Evolutionary conservation across 768 basidiomycete genomes (phyloP).

Genomic region (Russula lepida): DNA sequence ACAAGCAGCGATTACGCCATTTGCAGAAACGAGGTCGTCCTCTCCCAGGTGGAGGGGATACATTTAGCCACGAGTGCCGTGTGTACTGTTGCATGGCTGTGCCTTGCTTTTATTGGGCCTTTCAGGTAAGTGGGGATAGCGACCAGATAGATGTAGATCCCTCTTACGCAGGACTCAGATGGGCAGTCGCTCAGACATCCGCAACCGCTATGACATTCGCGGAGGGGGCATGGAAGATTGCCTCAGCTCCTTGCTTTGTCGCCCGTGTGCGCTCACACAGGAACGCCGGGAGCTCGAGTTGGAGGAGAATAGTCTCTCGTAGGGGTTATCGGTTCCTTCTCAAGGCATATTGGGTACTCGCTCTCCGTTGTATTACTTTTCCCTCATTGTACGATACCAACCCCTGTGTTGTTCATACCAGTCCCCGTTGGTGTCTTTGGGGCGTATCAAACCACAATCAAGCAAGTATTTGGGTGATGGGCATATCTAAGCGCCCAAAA

Average conservation of each 20-base stretch:
- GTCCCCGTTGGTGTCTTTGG: not conserved
- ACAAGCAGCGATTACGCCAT: conserved; percentile 36
- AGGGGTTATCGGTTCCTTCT: not conserved
- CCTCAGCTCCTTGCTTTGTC: conserved; percentile 34
- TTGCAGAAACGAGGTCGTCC: conserved; percentile 31
- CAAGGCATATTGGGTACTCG: not conserved
- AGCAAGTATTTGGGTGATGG: too few species aligned
- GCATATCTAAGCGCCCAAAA: not conserved
- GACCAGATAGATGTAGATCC: not conserved
- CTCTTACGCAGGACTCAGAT: conserved; percentile 26
- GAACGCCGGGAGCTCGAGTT: conserved; percentile 40
- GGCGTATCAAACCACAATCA: not conserved
- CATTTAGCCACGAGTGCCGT: conserved; percentile 32
- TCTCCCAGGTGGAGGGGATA: conserved; percentile 32
- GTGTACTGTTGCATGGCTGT: conserved; percentile 29
- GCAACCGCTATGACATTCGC: conserved; percentile 39
- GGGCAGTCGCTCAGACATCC: conserved; percentile 32
- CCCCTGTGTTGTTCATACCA: not conserved
- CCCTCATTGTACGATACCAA: not conserved
- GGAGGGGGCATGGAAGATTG: conserved; percentile 39
- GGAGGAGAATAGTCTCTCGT: conserved; percentile 34
- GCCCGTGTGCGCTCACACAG: conserved; percentile 42
- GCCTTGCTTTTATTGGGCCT: conserved; percentile 32
- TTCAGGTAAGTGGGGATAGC: conserved; percentile 31
- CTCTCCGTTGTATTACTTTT: not conserved